Conservation (phyloP, 2,329 filamentous ascomycete species). For the Chrysoporthe austroafricana region DNA sequence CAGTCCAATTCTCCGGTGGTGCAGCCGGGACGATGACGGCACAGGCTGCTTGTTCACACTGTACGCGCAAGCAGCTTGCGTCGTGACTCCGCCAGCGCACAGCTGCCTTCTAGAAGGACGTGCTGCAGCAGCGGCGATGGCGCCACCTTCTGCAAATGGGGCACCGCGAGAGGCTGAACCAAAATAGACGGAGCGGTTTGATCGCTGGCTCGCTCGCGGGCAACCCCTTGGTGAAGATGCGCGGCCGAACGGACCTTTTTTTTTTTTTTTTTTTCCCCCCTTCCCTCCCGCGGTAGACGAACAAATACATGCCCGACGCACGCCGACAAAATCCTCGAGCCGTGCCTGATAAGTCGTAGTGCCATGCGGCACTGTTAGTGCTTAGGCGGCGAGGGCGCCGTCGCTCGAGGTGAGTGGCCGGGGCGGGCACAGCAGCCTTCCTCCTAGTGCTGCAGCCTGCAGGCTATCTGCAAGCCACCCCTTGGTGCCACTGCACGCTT, state of each 20-base stretch:
- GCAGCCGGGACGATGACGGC: not conserved
- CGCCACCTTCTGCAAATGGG: constrained; percentile 3
- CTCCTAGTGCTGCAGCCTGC: constrained; percentile 27
- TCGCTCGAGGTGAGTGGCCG: constrained; percentile 19
- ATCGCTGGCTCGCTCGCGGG: not conserved
- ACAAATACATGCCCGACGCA: constrained; percentile 1
- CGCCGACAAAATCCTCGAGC: constrained; percentile 6
- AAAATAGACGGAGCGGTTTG: constrained; percentile 1
- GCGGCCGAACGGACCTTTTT: not conserved
- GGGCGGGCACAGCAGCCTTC: constrained; percentile 11
- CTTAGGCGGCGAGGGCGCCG: constrained; percentile 16
- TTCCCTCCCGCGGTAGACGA: not conserved
- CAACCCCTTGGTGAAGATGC: not conserved
- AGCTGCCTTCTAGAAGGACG: constrained; percentile 4
- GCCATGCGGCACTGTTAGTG: constrained; percentile 26
- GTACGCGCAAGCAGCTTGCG: constrained; percentile 1
- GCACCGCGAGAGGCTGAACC: constrained; percentile 1
- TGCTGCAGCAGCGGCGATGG: not conserved
- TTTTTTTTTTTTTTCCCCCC: not conserved
- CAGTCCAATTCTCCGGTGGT: not conserved
- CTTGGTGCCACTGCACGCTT: constrained; percentile 34
- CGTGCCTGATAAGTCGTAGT: constrained; percentile 20
- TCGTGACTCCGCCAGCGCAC: not conserved
- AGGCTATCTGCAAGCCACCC: constrained; percentile 30
- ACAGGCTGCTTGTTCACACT: not conserved